Base-by-base conservation (phyloP, 306 rosid species). In the Quercus robur region DNA sequence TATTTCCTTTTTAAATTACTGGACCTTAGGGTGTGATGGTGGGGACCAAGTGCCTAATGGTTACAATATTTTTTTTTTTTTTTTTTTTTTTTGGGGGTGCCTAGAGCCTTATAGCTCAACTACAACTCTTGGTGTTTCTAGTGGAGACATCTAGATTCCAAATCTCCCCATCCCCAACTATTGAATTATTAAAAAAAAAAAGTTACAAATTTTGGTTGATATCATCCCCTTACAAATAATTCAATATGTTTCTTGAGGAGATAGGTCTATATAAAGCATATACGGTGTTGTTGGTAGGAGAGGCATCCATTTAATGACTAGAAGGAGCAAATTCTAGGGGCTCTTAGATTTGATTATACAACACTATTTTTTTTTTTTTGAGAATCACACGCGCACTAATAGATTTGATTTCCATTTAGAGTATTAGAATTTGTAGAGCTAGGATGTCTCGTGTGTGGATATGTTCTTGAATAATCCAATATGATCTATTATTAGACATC, bases 241-340 rank as follows among this genome's bases (percentile, higher is more conserved):
- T 35, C 41, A 35, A 35, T 35, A 35, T 64, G 70, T 28, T 64
- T 38, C 46, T 64, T 28, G 20, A 28, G 70, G 70, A 64, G 70
- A 26, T 64, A 28, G 70, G 70, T 26, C n/a, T 12, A 25, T 19
- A 0, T 18, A 26, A 62, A 56, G 33, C 3, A 33, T 57, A 74
- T 68, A 56, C 26, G 55, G 54, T 62, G 66, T 71, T 14, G 56
- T 64, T 79, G 49, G 69, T 63, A 57, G 78, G 56, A 52, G 49
- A 56, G 11, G 71, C 18, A 4, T 74, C 20, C 52, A 73, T 79
- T 70, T 15, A n/a, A 59, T 61, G 70, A 59, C 62, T 51, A 41
- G 58, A 52, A 46, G 71, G 28, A 33, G 58, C 70, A 28, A 7
- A 28, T 64, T 64, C 20, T 30, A 10, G 44, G 70, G 30, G 30